Evolutionary conservation across 495 filamentous ascomycete species (phyloP).

Genomic region (Hamigera avellanea): DNA sequence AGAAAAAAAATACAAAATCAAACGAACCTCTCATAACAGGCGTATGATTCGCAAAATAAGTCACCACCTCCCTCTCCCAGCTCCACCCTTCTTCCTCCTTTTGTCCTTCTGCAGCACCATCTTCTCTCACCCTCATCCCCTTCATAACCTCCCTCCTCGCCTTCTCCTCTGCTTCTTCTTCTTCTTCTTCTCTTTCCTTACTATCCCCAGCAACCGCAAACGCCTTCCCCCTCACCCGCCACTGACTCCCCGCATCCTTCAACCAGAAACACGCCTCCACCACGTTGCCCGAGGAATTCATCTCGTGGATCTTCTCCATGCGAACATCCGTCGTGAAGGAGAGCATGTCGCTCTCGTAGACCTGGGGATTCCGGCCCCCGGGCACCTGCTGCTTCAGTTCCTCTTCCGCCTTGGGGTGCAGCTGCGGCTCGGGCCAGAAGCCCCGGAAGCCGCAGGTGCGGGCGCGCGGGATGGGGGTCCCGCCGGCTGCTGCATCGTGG

Average conservation of each 20-base stretch:
- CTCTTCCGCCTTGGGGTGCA: conserved; percentile 42
- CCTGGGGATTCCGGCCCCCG: conserved; percentile 41
- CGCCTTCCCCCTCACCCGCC: conserved; percentile 70
- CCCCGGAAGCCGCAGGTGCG: conserved; percentile 69
- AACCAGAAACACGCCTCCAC: conserved; percentile 84
- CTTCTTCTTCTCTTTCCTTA: conserved; percentile 39
- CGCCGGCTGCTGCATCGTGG: conserved; percentile 16
- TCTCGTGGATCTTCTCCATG: conserved; percentile 68
- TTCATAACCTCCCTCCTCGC: conserved; percentile 34
- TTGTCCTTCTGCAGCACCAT: conserved; percentile 11
- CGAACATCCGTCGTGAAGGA: conserved; percentile 81
- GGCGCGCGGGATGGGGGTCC: conserved; percentile 47
- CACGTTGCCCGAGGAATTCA: conserved; percentile 43
- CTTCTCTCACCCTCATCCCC: conserved; percentile 18
- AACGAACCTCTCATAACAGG: conserved; percentile 58
- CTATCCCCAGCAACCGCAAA: conserved; percentile 44
- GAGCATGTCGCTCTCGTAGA: conserved; percentile 63
- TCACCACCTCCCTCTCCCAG: conserved; percentile 66
- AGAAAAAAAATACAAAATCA: conserved; percentile 1
- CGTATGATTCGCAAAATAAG: conserved; percentile 77
- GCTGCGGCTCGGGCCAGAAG: conserved; percentile 54
- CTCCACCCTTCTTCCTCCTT: conserved; percentile 41
- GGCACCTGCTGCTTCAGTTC: conserved; percentile 45
- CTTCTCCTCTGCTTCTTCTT: conserved; percentile 27
- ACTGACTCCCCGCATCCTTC: conserved; percentile 59